Conservation (phyloP, 345 rosid genomes). For the Corchorus olitorius region DNA sequence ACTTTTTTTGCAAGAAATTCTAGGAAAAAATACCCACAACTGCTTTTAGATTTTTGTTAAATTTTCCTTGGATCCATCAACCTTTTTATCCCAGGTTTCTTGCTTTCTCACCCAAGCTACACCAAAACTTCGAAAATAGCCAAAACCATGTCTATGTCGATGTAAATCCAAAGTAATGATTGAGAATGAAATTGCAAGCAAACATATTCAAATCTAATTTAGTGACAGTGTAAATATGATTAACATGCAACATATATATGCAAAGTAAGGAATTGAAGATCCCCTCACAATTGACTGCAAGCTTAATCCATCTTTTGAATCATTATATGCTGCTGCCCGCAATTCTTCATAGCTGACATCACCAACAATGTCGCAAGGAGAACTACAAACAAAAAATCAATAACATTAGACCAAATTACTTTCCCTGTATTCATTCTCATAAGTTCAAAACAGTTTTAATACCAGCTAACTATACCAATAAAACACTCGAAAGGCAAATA, state of each 20-base stretch:
- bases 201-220: not conserved
- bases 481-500: not conserved
- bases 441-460: slow-evolving; percentile 6
- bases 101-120: slow-evolving; percentile 3
- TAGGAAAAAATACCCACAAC: not conserved
- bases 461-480: not conserved
- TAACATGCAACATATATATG: slow-evolving; percentile 8
- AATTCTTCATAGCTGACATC: slow-evolving; percentile 86
- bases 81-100: not conserved
- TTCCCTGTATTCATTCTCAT: not conserved
- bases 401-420: not conserved
- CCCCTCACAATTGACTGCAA: slow-evolving; percentile 82
- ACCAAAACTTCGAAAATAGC: not conserved
- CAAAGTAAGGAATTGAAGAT: slow-evolving; percentile 5
- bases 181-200: slow-evolving; percentile 1
- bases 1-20: slow-evolving; percentile 13
- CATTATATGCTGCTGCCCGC: slow-evolving; percentile 79
- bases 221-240: not conserved
- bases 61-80: not conserved
- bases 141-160: not conserved
- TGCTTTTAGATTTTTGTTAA: not conserved
- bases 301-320: slow-evolving; percentile 65
- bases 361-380: slow-evolving; percentile 70
- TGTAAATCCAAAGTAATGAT: not conserved
- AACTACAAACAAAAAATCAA: slow-evolving; percentile 40